phyloP scores from a whole-genome alignment of 805 yeast genomes.

The Vanderwaltozyma verrucispora region DNA sequence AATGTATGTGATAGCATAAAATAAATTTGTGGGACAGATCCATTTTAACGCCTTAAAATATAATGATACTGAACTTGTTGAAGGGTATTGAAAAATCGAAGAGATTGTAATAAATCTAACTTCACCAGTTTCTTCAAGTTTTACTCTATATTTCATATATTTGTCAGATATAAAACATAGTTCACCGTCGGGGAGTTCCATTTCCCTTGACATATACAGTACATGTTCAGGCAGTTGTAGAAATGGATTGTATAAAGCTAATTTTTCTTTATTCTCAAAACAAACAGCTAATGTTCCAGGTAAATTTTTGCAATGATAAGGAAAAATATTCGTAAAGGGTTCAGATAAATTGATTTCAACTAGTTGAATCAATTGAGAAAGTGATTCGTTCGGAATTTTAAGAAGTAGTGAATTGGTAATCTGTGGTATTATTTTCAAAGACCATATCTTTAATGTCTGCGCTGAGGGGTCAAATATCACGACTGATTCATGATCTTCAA shows the following conservation, averaged over 20 bases:
- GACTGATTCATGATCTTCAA: constrained; percentile 50
- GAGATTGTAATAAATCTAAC: constrained; percentile 2
- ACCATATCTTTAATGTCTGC: constrained; percentile 39
- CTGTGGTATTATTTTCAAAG: constrained; percentile 26
- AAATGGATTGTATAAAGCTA: constrained; percentile 27
- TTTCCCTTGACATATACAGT: neutral
- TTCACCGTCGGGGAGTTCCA: constrained; percentile 32
- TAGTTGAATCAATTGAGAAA: constrained; percentile 10
- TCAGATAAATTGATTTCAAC: neutral
- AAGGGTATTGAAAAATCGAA: constrained; percentile 10
- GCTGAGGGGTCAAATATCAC: constrained; percentile 39
- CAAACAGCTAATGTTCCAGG: constrained; percentile 22
- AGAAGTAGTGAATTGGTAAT: constrained; percentile 17
- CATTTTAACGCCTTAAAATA: constrained; percentile 15
- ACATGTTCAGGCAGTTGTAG: constrained; percentile 10
- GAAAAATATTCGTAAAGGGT: neutral
- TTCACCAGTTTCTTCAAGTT: constrained; percentile 7
- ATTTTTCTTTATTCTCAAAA: constrained; percentile 22
- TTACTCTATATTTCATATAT: constrained; percentile 29
- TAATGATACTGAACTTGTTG: constrained; percentile 3
- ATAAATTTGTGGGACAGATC: constrained; percentile 11
- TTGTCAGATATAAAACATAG: constrained; percentile 34
- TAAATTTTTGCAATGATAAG: constrained; percentile 21
- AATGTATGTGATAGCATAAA: constrained; percentile 10
- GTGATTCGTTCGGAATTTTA: constrained; percentile 22